Base-by-base conservation (phyloP, 148 eudicot species). In the Spergularia marina region DNA sequence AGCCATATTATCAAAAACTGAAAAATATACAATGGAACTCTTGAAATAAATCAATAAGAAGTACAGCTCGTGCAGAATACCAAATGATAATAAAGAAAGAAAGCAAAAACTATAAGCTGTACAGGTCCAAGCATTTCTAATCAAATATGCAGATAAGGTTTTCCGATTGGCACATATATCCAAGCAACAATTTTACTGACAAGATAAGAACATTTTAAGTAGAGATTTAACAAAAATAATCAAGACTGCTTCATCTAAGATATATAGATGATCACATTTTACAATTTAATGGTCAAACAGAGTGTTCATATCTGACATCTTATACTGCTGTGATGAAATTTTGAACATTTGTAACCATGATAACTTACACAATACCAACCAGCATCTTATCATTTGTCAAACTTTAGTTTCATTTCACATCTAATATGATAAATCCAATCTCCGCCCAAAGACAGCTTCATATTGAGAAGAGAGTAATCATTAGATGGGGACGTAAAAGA, bases 1-100 rank as follows among this genome's bases (percentile, higher is more conserved):
- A 68, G 53, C n/a, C 77, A 51, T 51, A 54, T 2, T n/a, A 65
- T 6, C 53, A 66, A n/a, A 34, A 75, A 21, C 66, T 16, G 13
- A 36, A 69, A 55, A 14, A 16, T 10, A 30, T 21, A 51, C 52
- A 69, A 10, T n/a, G 6, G 17, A 55, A 40, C 21, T 34, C 18
- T 60, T 6, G 36, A 61, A 23, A 39, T 18, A 14, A 11, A 69
- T 25, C 13, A 49, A 39, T 39, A 53, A 39, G 44, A 62, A 72
- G 5, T 7, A 60, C 25, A 30, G 10, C 49, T 65, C 51, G 36
- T 23, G 25, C 25, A 36, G 18, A 20, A 39, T 10, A 65, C 20
- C 51, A 65, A 4, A 61, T 61, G 17, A 23, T 23, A 23, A 30
- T 13, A 61, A 61, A 61, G 40, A 34, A 61, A 39, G 39, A 12